phyloP scores from a whole-genome alignment of 495 filamentous ascomycete species.

The Xylaria venustula region DNA sequence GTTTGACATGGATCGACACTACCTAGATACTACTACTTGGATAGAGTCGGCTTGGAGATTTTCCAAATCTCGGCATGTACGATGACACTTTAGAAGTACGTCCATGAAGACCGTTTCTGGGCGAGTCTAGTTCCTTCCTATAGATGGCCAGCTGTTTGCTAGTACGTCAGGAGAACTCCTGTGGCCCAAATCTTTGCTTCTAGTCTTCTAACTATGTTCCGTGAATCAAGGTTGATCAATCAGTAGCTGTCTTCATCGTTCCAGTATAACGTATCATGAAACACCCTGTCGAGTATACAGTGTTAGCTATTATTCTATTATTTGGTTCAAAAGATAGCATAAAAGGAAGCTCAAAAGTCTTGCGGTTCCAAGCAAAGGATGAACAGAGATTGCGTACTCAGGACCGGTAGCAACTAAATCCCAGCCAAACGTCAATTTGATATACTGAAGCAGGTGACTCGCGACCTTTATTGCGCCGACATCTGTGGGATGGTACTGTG shows the following conservation, averaged over 20 bases:
- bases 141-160: too few species aligned
- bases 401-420: constrained; percentile 57
- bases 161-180: too few species aligned
- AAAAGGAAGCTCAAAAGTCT: neutral
- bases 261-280: constrained; percentile 62
- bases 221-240: neutral
- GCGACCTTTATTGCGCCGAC: constrained; percentile 68
- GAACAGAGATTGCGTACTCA: too few species aligned
- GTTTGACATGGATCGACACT: too few species aligned
- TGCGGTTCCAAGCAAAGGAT: too few species aligned
- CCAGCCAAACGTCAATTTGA: constrained; percentile 55
- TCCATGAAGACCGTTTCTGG: too few species aligned
- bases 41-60: too few species aligned
- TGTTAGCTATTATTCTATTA: neutral
- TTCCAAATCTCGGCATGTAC: too few species aligned
- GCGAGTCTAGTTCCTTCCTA: too few species aligned
- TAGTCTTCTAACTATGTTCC: neutral
- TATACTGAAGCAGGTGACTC: constrained; percentile 62
- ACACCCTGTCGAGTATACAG: constrained; percentile 38
- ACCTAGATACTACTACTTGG: too few species aligned
- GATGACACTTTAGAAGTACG: too few species aligned
- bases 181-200: too few species aligned
- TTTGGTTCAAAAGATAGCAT: neutral
- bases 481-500: constrained; percentile 63
- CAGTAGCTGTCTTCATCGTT: constrained; percentile 55